Conservation (phyloP, 345 rosid genomes). For the Crucihimalaya himalaica region DNA sequence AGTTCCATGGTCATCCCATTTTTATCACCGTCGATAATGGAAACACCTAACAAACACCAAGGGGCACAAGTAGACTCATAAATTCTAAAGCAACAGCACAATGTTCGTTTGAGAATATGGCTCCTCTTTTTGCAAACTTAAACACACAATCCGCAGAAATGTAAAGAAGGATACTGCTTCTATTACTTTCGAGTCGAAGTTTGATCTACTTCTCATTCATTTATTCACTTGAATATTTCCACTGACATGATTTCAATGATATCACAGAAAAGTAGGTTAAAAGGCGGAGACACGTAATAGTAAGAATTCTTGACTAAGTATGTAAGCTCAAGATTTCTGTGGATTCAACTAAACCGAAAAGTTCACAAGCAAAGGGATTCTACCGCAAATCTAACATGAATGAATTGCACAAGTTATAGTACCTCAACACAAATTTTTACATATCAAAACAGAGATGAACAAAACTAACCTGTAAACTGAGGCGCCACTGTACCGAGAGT, state of each 20-base stretch:
- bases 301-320: not conserved
- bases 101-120: not conserved
- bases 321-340: not conserved
- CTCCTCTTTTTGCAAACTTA: not conserved
- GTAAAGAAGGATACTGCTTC: not conserved
- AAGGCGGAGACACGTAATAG: not conserved
- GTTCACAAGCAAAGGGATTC: not conserved
- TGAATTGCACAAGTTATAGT: not conserved
- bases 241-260: conserved; percentile 1
- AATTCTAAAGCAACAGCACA: conserved; percentile 5
- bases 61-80: conserved; percentile 26
- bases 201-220: not conserved
- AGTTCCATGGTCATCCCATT: conserved; percentile 81
- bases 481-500: conserved; percentile 99
- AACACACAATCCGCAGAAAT: not conserved
- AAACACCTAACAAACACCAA: conserved; percentile 58
- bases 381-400: conserved; percentile 10
- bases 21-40: conserved; percentile 63
- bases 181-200: not conserved
- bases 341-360: conserved; percentile 9
- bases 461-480: conserved; percentile 90
- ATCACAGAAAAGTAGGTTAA: conserved; percentile 2
- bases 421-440: conserved; percentile 8
- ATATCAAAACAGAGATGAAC: not conserved
- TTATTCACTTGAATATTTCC: not conserved